phyloP scores from a whole-genome alignment of 306 rosid genomes.

The Casuarina equisetifolia region DNA sequence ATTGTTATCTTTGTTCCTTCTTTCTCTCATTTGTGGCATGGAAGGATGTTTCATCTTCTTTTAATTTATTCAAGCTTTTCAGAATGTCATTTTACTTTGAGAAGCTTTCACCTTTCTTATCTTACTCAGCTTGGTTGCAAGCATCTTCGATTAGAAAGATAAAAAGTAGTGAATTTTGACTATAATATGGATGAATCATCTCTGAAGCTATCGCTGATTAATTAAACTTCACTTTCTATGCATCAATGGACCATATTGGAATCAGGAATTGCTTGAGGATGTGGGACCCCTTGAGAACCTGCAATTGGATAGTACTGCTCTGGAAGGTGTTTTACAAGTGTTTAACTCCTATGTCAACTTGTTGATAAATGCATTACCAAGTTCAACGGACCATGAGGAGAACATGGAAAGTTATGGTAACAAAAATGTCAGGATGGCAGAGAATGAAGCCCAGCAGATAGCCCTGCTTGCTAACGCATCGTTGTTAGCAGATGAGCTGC shows the following conservation, averaged over 20 bases:
- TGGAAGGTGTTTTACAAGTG: slow-evolving; percentile 71
- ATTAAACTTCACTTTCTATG: not conserved
- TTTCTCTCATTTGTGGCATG: not conserved
- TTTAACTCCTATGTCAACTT: slow-evolving; percentile 65
- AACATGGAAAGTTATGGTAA: slow-evolving; percentile 53
- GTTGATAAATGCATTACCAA: slow-evolving; percentile 73
- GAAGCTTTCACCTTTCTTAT: slow-evolving; percentile 5
- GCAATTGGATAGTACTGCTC: slow-evolving; percentile 60
- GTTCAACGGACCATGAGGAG: slow-evolving; percentile 67
- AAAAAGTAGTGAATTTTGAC: not conserved
- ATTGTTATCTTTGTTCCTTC: not conserved
- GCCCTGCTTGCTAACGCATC: slow-evolving; percentile 80
- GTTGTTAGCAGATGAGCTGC: slow-evolving; percentile 71
- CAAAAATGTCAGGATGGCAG: slow-evolving; percentile 73
- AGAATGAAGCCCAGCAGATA: slow-evolving; percentile 79
- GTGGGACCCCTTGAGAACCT: slow-evolving; percentile 70
- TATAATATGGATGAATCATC: not conserved
- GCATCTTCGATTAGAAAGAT: not conserved
- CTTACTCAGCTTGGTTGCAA: slow-evolving; percentile 4
- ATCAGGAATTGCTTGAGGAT: slow-evolving; percentile 81
- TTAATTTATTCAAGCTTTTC: slow-evolving; percentile 9
- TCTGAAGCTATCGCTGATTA: not conserved
- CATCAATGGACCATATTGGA: not conserved
- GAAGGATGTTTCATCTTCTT: not conserved
- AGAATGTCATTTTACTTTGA: not conserved